Percentiles rank a stretch among this genome's conserved stretches.
Conservation (phyloP, 1,284 basidiomycete genomes). For the Mycena sp. region DNA sequence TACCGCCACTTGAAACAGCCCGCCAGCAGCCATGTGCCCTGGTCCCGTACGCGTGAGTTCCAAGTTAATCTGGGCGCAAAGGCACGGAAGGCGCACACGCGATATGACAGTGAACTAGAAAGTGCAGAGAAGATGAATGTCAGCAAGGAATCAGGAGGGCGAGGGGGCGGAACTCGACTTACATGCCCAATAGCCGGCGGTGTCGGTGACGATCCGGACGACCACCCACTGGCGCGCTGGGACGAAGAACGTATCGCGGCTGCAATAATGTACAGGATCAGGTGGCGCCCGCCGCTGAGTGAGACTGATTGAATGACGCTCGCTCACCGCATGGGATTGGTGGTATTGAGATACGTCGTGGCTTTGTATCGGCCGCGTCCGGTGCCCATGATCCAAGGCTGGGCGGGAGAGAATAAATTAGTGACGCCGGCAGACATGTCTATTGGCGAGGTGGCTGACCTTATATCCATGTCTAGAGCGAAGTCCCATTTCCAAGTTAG, state of each 20-base stretch:
- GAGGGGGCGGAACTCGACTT: background rate
- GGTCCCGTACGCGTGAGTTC: background rate
- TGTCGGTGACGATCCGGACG: conserved; percentile 38
- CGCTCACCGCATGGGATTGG: conserved; percentile 36
- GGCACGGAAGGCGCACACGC: conserved; percentile 11
- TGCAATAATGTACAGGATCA: background rate
- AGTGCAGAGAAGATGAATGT: background rate
- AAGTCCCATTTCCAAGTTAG: background rate
- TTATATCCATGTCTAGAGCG: conserved; percentile 23
- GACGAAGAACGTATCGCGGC: conserved; percentile 38
- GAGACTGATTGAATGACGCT: background rate
- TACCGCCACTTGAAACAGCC: conserved; percentile 31
- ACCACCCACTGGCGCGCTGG: conserved; percentile 36
- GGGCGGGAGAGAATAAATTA: conserved; percentile 3
- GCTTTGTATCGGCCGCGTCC: conserved; percentile 32
- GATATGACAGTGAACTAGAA: conserved; percentile 30
- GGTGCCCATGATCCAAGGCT: conserved; percentile 42
- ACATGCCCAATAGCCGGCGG: conserved; percentile 34
- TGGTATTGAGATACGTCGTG: conserved; percentile 20
- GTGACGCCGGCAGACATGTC: background rate
- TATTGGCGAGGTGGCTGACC: background rate
- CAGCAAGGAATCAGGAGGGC: background rate
- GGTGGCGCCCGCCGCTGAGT: background rate
- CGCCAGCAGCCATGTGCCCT: conserved; percentile 32
- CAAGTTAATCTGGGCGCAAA: background rate